A percentile compares a stretch with the other conserved stretches of the same genome.
Evolutionary conservation across 768 basidiomycete genomes (phyloP).

Genomic region (Daedaleopsis nitida): DNA sequence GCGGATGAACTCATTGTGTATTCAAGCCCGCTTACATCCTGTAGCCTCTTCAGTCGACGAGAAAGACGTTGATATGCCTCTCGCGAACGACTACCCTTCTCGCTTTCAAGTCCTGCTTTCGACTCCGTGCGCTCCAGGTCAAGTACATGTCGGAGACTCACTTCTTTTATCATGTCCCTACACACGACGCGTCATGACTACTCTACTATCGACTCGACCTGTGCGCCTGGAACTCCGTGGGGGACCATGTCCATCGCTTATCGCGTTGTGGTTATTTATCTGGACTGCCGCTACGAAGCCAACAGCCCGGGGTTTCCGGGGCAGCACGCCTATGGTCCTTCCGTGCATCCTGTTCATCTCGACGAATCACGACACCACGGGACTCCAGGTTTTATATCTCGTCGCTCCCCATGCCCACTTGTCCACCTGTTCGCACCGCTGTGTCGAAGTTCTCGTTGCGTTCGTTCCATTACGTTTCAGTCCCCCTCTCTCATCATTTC

Average conservation of each 20-base stretch:
- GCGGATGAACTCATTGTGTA: conserved; percentile 17
- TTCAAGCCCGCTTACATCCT: conserved; percentile 21
- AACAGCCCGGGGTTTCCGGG: not conserved
- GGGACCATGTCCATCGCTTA: not conserved
- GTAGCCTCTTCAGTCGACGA: conserved; percentile 11
- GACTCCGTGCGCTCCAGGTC: not conserved
- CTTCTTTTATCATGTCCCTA: conserved; percentile 17
- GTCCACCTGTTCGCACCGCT: not conserved
- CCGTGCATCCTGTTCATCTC: not conserved
- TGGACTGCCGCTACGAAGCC: not conserved
- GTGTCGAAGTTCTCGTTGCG: not conserved
- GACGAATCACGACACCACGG: not conserved
- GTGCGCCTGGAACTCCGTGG: not conserved
- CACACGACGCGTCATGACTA: conserved; percentile 17
- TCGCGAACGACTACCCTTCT: not conserved
- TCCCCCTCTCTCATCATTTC: not conserved
- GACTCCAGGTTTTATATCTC: not conserved
- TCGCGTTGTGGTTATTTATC: not conserved
- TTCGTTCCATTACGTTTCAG: not conserved
- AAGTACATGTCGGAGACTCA: conserved; percentile 9
- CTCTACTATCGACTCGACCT: not conserved
- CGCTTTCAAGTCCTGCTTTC: not conserved
- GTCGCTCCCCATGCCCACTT: not conserved
- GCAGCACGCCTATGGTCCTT: not conserved
- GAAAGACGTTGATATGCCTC: not conserved